phyloP scores from a whole-genome alignment of 257 asterid species.

The Phtheirospermum japonicum region DNA sequence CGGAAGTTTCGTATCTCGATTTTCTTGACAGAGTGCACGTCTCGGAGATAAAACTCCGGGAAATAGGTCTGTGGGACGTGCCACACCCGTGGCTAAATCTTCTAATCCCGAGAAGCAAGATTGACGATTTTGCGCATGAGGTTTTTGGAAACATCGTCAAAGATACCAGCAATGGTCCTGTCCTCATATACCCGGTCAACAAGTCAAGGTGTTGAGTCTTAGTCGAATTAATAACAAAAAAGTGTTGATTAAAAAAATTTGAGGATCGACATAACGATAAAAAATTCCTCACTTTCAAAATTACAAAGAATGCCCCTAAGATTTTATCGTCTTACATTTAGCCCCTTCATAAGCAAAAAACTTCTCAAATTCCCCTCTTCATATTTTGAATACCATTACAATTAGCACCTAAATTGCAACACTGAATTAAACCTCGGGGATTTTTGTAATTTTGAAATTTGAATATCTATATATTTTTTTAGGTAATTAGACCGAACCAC shows the following conservation, averaged over 20 bases:
- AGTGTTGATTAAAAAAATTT: not conserved
- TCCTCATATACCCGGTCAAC: constrained; percentile 84
- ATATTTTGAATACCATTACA: too few species aligned
- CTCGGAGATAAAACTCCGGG: constrained; percentile 61
- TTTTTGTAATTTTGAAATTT: not conserved
- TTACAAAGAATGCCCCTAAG: not conserved
- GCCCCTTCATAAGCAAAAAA: too few species aligned
- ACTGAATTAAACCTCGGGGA: too few species aligned
- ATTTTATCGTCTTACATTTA: not conserved
- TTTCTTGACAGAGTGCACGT: constrained; percentile 81
- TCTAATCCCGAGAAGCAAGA: constrained; percentile 67
- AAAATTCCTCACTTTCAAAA: too few species aligned
- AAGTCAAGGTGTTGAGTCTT: constrained; percentile 57
- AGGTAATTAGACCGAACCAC: too few species aligned
- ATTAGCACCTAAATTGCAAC: too few species aligned
- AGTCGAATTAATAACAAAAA: not conserved
- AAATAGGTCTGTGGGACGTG: constrained; percentile 84
- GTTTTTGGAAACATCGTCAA: constrained; percentile 71
- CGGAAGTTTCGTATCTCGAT: constrained; percentile 71
- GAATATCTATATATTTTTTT: too few species aligned
- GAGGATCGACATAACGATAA: too few species aligned
- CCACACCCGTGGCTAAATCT: constrained; percentile 98
- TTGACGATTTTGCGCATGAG: constrained; percentile 57
- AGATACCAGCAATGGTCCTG: constrained; percentile 84
- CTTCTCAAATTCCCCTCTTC: too few species aligned